A percentile compares a stretch with the other conserved stretches of the same genome.
Evolutionary conservation across 352 stramenopile species (phyloP).

Genomic region (Globisporangium paddicum): DNA sequence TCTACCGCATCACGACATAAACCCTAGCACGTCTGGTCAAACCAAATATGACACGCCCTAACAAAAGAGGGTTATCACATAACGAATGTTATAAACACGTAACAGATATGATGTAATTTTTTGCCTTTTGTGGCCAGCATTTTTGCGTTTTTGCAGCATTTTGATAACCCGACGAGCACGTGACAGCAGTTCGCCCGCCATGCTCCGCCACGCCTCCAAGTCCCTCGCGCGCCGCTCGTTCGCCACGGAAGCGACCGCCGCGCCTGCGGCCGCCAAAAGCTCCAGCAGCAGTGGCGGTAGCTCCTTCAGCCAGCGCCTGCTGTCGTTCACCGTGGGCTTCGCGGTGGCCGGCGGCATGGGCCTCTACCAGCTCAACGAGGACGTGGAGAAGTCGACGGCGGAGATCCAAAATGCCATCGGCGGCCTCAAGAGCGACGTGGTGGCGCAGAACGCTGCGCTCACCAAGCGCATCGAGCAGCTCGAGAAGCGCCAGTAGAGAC

Average conservation of each 20-base stretch:
- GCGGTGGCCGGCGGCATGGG: slow-evolving; percentile 53
- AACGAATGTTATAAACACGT: no score
- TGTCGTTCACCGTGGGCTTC: slow-evolving; percentile 69
- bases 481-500: slow-evolving; percentile 57
- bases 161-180: slow-evolving; percentile 7
- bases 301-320: slow-evolving; percentile 66
- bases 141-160: background rate
- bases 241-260: slow-evolving; percentile 37
- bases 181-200: slow-evolving; percentile 3
- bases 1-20: no score
- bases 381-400: slow-evolving; percentile 65
- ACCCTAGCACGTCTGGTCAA: no score
- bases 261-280: slow-evolving; percentile 13
- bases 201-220: slow-evolving; percentile 13
- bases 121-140: background rate
- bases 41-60: no score
- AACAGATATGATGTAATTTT: no score
- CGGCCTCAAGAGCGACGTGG: slow-evolving; percentile 61
- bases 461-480: slow-evolving; percentile 68
- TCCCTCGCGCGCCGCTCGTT: slow-evolving; percentile 33
- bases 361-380: slow-evolving; percentile 67
- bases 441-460: slow-evolving; percentile 66
- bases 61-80: no score
- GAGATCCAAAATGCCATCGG: slow-evolving; percentile 64
- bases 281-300: slow-evolving; percentile 31